Percentiles rank a stretch among this genome's conserved stretches.
Evolutionary conservation across 257 asterid species (phyloP).

Genomic region (Solanum chilense): DNA sequence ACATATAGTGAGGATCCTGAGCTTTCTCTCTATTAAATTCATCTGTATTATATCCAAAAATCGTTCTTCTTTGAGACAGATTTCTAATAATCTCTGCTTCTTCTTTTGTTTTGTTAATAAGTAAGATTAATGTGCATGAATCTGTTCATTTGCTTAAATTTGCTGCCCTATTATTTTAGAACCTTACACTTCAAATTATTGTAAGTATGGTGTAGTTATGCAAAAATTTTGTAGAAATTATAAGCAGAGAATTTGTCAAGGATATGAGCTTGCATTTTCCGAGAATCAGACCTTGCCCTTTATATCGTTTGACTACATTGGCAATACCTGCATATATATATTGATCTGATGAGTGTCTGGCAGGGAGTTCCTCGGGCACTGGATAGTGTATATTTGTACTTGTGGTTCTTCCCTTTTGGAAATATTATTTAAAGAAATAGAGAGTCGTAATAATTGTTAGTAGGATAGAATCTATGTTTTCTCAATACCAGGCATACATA

Average conservation of each 20-base stretch:
- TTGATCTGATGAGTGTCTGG: neutral
- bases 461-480: neutral
- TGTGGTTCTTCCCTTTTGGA: neutral
- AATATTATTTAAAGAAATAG: neutral
- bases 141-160: neutral
- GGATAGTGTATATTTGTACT: neutral
- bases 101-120: neutral
- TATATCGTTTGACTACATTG: neutral
- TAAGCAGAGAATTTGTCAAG: neutral
- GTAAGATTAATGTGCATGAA: neutral
- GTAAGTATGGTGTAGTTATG: neutral
- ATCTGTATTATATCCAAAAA: neutral
- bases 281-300: neutral
- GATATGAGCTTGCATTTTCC: neutral
- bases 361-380: neutral
- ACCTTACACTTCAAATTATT: neutral
- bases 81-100: neutral
- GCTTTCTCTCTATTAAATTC: neutral
- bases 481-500: neutral
- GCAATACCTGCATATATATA: neutral
- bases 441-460: neutral
- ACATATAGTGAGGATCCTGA: constrained; percentile 63
- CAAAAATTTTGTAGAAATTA: neutral
- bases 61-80: neutral
- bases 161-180: neutral